Evolutionary conservation across 345 rosid species (phyloP), one percentile per base, ranked within the genome.

Genomic region (Xanthoceras sorbifolium): DNA sequence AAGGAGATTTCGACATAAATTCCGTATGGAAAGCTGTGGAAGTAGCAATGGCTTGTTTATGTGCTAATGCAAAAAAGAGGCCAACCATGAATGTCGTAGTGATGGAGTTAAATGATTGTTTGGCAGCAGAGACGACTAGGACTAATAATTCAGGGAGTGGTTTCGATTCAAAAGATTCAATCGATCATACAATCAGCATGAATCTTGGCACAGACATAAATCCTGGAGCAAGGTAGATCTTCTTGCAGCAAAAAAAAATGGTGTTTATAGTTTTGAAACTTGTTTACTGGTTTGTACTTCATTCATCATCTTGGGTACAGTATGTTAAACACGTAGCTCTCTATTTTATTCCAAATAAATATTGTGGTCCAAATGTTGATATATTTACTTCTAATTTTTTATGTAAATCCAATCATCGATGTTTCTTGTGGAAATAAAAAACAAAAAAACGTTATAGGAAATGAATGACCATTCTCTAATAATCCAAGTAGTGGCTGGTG

Each of bases 21-120:
- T 80, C 84, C 0, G 71, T 32, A 1, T 75, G 76, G 80, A 85
- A 80, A 77, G 29, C 44, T 9, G 69, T 64, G 40, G 85, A 85
- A 40, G 32, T 31, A 48, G 84, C 78, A n/a, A 62, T 77, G 75
- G 23, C 64, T 12, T 75, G 73, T 71, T 60, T 71, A 28, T 23
- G 69, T 29, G 14, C 69, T 14, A 68, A n/a, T 6, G 34, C 80
- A 7, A 54, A 9, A 12, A 65, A 64, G 40, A 76, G 85, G 32
- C 85, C 85, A n/a, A 36, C 26, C 17, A 79, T 83, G 69, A 83
- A 9, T 62, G 64, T 62, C 0, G 72, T 83, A 22, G 26, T 73
- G 25, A 6, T 46, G 5, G 81, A 73, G 34, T 31, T 79, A 2
- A 79, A 83, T 50, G 78, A 64, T 28, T 52, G 80, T 55, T 69